Evolutionary conservation across 306 rosid genomes (phyloP).

Genomic region (Trifolium fragiferum): DNA sequence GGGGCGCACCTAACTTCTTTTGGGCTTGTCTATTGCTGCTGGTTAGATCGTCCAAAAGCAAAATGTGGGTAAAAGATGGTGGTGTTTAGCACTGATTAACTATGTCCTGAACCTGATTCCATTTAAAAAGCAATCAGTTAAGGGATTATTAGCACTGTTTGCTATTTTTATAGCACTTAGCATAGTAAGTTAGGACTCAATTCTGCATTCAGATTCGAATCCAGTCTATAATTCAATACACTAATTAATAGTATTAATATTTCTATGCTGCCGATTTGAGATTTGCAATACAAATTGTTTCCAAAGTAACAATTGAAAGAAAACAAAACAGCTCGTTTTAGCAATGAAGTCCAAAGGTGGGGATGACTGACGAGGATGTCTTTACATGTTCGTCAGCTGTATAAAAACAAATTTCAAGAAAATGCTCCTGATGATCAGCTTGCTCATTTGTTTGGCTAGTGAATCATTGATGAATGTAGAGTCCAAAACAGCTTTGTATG

Average conservation of each 20-base stretch:
- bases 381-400: neutral
- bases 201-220: neutral
- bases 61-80: neutral
- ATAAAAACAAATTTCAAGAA: neutral
- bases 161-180: neutral
- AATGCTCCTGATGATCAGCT: neutral
- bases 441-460: neutral
- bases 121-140: neutral
- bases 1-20: slow-evolving; percentile 16
- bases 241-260: neutral
- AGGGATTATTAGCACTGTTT: neutral
- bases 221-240: neutral
- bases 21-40: slow-evolving; percentile 28
- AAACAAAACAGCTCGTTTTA: neutral
- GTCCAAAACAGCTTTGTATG: neutral
- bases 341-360: neutral
- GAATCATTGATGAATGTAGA: neutral
- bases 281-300: neutral
- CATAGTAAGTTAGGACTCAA: no score
- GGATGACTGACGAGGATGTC: slow-evolving; percentile 19
- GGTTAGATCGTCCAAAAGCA: neutral
- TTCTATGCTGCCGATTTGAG: neutral
- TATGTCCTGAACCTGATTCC: neutral
- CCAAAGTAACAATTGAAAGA: neutral
- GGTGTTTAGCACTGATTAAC: neutral